Percentiles rank a stretch among this genome's conserved stretches.
Conservation (phyloP, 1,284 basidiomycete species). For the Tylopilus orsonianus region DNA sequence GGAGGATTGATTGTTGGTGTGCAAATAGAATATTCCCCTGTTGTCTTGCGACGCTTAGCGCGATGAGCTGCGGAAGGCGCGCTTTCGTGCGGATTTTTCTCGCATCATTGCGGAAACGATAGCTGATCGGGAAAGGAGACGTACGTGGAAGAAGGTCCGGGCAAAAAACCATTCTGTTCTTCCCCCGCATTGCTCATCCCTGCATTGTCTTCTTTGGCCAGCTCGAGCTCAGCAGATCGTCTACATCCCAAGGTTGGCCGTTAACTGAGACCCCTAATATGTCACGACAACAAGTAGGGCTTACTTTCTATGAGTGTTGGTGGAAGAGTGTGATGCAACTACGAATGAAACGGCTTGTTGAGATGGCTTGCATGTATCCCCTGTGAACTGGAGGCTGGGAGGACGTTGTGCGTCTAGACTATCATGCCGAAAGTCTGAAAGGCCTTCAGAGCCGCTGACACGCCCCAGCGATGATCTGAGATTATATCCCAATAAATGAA, state of each 20-base stretch:
- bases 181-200: neutral
- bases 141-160: slow-evolving; percentile 10
- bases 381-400: neutral
- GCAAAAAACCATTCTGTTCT: neutral
- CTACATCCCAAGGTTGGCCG: neutral
- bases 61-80: neutral
- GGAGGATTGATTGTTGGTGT: neutral
- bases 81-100: slow-evolving; percentile 2
- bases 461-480: slow-evolving; percentile 8
- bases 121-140: slow-evolving; percentile 6
- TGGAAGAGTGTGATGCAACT: neutral
- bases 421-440: slow-evolving; percentile 1
- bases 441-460: neutral
- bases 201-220: neutral
- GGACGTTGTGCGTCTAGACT: neutral
- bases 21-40: neutral
- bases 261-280: neutral
- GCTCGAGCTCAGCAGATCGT: neutral
- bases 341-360: slow-evolving; percentile 1
- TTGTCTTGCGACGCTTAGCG: slow-evolving; percentile 12
- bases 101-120: slow-evolving; percentile 2
- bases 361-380: neutral
- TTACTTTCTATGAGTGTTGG: slow-evolving; percentile 9
- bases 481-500: slow-evolving; percentile 5
- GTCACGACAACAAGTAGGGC: slow-evolving; percentile 1